Evolutionary conservation across 805 yeast species (phyloP), one percentile per base, ranked within the genome.

Genomic region (Candida piceae): DNA sequence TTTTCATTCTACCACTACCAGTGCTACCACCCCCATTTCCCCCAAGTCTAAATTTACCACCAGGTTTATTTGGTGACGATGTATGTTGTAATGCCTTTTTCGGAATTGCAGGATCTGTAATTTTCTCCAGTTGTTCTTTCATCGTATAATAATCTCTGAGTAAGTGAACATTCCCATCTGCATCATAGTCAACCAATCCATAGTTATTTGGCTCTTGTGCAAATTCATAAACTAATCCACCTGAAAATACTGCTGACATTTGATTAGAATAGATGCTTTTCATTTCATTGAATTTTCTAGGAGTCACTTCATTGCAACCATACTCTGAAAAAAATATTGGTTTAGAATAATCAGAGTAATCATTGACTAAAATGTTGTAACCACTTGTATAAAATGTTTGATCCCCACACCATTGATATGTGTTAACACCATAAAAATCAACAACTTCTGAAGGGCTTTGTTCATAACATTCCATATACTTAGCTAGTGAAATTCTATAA

Each of bases 321-420:
- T 78, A 87, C 65, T 90, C 97, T 1, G 96, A 86, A 36, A 90
- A 74, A 57, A 90, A 84, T 0, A 90, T 74, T 1, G 97, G 97
- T 38, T 78, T 74, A 2, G 83, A 58, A 55, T 73, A 86, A 24
- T 74, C 72, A 16, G 63, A 55, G 55, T 87, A 89, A 42, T 85
- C 95, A 22, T 69, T 68, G 7, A 84, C 84, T 22, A 90, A 72
- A n/a, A 64, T 48, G 41, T 70, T 62, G 49, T 80, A 83, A 0
- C 96, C 97, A 49, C 95, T 82, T 2, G 85, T 69, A 41, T 76
- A 65, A 56, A 87, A 79, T 0, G 93, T 83, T 58, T 87, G 96
- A 32, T 77, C 74, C 3, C 97, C 97, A 60, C 93, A 83, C 80
- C 90, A 83, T 54, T 83, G 89, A 57, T 83, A 83, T 2, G 88